Evolutionary conservation across 2,329 filamentous ascomycete genomes (phyloP), one percentile per base, ranked within the genome.

Genomic region (Pseudogymnoascus sp.): DNA sequence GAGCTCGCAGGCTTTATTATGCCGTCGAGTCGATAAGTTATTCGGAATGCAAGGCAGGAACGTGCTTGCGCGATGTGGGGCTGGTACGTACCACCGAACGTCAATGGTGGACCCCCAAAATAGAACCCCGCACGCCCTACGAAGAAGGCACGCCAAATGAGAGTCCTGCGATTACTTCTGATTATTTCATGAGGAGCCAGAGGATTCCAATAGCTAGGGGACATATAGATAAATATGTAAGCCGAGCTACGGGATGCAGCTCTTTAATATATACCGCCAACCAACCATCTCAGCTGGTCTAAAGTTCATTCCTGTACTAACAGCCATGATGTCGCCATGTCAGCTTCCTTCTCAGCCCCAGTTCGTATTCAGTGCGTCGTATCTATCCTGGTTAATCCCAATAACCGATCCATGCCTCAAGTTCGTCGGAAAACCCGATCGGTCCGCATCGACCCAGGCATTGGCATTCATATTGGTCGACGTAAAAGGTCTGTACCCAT

Each of bases 331-430:
- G 17, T 26, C 17, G 4, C 13, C 26, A 15, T 50, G 4, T 41
- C n/a, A 8, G 33, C 33, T 8, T 17, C 11, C 17, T 13, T 5
- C n/a, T 64, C 62, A 72, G 0, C 68, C 68, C 75, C 73, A 77
- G 62, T 71, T 74, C 37, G 66, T 64, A 33, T 66, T 68, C 63
- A 82, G 64, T 4, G 77, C 76, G 62, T 75, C 70, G 54, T 78
- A 78, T 50, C 76, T 64, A 8, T 70, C 73, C 69, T 74, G 68
- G 58, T 76, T 79, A 3, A 82, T 69, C 0, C 79, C 75, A 65
- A 83, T 64, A 21, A 83, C 77, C 62, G 77, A 78, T 7, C 80
- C 80, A 70, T 83, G 81, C 63, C 81, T 77, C 66, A 83, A 63
- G 33, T 77, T 76, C 54, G 66, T 74, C 7, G 80, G 80, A 65